phyloP scores from a whole-genome alignment of 768 basidiomycete species.

The Lactifluus subvellereus region DNA sequence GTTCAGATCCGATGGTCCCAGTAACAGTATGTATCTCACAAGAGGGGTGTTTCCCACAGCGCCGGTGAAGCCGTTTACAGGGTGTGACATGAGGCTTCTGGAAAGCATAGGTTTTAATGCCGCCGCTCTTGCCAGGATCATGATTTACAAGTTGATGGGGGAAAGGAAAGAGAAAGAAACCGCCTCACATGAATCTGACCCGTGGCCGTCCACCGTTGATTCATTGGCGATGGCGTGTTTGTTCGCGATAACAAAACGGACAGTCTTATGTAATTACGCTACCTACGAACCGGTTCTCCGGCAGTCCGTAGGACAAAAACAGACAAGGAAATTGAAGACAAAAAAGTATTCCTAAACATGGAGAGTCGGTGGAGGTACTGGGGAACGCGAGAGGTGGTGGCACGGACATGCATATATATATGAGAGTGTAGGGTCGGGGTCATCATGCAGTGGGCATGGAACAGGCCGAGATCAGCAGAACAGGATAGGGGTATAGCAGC shows the following conservation, averaged over 20 bases:
- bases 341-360: slow-evolving; percentile 5
- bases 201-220: background rate
- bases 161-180: background rate
- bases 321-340: background rate
- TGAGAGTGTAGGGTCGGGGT: slow-evolving; percentile 7
- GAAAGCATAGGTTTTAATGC: slow-evolving; percentile 15
- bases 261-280: slow-evolving; percentile 13
- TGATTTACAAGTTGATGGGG: background rate
- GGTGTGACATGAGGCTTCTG: slow-evolving; percentile 30
- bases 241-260: background rate
- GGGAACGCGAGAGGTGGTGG: slow-evolving; percentile 1
- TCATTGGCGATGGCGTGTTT: background rate
- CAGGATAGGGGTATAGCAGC: slow-evolving; percentile 26
- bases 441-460: slow-evolving; percentile 21
- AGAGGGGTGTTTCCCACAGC: slow-evolving; percentile 93
- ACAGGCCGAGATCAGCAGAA: slow-evolving; percentile 25
- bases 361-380: background rate
- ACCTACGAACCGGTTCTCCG: background rate
- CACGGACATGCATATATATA: slow-evolving; percentile 15
- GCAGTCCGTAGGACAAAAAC: slow-evolving; percentile 4
- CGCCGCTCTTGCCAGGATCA: slow-evolving; percentile 5
- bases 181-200: background rate
- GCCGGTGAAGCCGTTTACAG: slow-evolving; percentile 75
- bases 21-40: slow-evolving; percentile 40
- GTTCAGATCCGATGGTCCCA: slow-evolving; percentile 11